Conservation (phyloP, 2,329 filamentous ascomycete genomes). For the Periconia digitata region DNA sequence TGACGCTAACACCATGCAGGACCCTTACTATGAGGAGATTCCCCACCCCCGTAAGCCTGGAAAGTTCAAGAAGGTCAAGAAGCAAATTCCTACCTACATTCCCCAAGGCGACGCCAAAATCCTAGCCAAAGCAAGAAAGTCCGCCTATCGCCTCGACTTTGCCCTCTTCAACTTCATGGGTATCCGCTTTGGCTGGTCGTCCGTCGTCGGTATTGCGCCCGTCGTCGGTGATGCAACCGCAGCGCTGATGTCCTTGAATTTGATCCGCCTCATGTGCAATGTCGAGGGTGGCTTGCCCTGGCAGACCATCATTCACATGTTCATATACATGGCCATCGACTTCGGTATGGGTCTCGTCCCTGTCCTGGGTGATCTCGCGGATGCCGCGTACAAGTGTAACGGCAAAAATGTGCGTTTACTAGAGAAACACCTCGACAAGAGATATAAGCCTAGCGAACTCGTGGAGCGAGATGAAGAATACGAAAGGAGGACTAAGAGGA, state of each 20-base stretch:
- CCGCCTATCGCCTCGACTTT: constrained; percentile 85
- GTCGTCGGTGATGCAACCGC: constrained; percentile 57
- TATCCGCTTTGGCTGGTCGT: constrained; percentile 85
- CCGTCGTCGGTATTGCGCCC: constrained; percentile 81
- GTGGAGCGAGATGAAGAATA: constrained; percentile 18
- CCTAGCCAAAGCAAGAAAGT: constrained; percentile 81
- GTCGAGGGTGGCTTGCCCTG: constrained; percentile 75
- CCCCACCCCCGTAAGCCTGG: constrained; percentile 70
- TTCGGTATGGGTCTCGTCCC: constrained; percentile 74
- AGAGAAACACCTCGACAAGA: constrained; percentile 67
- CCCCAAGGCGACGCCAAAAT: constrained; percentile 79
- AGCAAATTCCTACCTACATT: constrained; percentile 79
- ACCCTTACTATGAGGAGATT: constrained; percentile 86
- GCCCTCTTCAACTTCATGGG: constrained; percentile 79
- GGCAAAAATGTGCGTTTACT: constrained; percentile 73
- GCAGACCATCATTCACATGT: constrained; percentile 68
- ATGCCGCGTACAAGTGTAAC: constrained; percentile 74
- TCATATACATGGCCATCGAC: constrained; percentile 75
- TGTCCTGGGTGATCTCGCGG: constrained; percentile 73
- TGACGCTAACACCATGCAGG: constrained; percentile 56
- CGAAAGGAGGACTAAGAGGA: constrained; percentile 22
- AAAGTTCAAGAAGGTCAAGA: constrained; percentile 81
- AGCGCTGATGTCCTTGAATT: constrained; percentile 60
- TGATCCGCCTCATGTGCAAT: constrained; percentile 71
- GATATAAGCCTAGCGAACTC: constrained; percentile 56